Evolutionary conservation across 2,329 filamentous ascomycete species (phyloP).

Genomic region (Pleomassaria siparia): DNA sequence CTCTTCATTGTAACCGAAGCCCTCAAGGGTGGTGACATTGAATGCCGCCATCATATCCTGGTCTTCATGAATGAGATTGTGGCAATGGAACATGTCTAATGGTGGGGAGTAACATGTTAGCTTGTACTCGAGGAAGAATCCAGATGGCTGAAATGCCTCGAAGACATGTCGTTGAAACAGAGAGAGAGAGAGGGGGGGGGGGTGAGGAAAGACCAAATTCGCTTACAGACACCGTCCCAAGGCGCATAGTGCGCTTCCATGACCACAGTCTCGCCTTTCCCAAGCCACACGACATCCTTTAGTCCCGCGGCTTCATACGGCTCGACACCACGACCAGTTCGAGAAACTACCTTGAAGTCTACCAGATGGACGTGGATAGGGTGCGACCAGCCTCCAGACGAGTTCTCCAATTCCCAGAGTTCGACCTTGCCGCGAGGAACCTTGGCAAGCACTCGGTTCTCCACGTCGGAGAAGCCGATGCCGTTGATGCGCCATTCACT

Average conservation of each 20-base stretch:
- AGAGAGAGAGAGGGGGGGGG: too few species aligned
- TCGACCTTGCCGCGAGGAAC: constrained; percentile 36
- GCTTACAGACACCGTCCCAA: constrained; percentile 54
- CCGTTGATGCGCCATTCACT: constrained; percentile 36
- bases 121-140: too few species aligned
- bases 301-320: constrained; percentile 56
- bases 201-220: too few species aligned
- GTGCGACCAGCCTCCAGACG: constrained; percentile 55
- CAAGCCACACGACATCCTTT: constrained; percentile 61
- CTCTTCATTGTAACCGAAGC: constrained; percentile 37
- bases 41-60: constrained; percentile 51
- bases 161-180: too few species aligned
- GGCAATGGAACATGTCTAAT: constrained; percentile 54
- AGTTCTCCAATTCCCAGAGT: constrained; percentile 48
- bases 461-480: constrained; percentile 32
- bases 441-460: constrained; percentile 37
- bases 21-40: constrained; percentile 41
- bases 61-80: constrained; percentile 51
- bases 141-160: too few species aligned
- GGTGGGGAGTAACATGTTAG: too few species aligned
- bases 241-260: constrained; percentile 38
- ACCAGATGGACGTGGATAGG: constrained; percentile 60
- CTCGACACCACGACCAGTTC: constrained; percentile 39
- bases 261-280: constrained; percentile 47
- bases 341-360: constrained; percentile 56